Base-by-base conservation (phyloP, 352 stramenopile genomes). In the Phytophthora megakarya region DNA sequence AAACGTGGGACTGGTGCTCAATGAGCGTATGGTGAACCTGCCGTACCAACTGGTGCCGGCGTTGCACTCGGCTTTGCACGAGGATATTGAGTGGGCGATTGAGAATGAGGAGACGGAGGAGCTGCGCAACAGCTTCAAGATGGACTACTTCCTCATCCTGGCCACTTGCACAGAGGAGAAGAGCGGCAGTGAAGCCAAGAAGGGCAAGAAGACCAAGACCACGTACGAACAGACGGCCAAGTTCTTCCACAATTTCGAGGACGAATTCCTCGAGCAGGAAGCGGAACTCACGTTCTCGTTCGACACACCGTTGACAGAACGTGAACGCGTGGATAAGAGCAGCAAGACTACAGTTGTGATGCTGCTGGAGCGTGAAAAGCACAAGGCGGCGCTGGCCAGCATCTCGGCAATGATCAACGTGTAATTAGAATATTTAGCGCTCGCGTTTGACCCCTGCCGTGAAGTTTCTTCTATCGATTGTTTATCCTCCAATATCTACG, bases 11-110 rank as follows among this genome's bases (percentile, higher is more conserved):
- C 72, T 96, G 26, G 68, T 96, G 21, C 33, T 96, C 39, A 94
- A 92, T 57, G 81, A 93, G 53, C 85, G 87, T 59, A 93, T 96
- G 80, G 80, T 94, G 38, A 96, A 96, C 66, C 67, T 94, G 42
- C 87, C 87, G 32, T 94, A 96, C 58, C 87, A 96, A 44, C 64
- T 96, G 13, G 83, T 96, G 44, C 85, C 87, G 26, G 76, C 83
- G 28, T 59, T 96, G 16, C 87, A 96, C 64, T 83, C 73, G 48
- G 87, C 87, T 46, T 65, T 96, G 26, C 85, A 96, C 40, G 75
- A 94, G 40, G 87, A 96, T 63, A 90, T 96, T 46, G 86, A 93
- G 61, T 96, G 87, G 87, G 86, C 85, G 3, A 80, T 87, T 35
- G 58, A 83, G 45, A 93, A 96, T 57, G 81, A 91, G 47, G 72